Percentiles rank a stretch among this genome's conserved stretches.
Evolutionary conservation across 805 yeast species (phyloP).

Genomic region (Schwanniomyces sp.): DNA sequence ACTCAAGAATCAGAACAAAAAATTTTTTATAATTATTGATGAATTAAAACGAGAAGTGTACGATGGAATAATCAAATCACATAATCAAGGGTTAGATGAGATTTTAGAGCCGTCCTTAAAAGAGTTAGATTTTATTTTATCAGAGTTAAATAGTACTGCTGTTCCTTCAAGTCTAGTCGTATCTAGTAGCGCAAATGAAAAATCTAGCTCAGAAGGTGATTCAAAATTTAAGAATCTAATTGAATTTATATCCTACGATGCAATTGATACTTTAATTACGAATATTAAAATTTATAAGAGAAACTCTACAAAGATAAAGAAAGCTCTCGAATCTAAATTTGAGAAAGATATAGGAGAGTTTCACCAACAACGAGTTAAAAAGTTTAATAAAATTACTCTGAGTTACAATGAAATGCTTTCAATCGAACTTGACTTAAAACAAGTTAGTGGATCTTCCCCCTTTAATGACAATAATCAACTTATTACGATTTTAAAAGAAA

Average conservation of each 20-base stretch:
- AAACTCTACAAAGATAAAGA: conserved; percentile 22
- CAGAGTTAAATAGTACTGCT: conserved; percentile 19
- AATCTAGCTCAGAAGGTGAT: neutral
- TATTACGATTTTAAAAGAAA: conserved; percentile 35
- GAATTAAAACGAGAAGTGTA: conserved; percentile 11
- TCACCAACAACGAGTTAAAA: conserved; percentile 11
- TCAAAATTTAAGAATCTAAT: conserved; percentile 8
- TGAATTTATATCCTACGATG: conserved; percentile 36
- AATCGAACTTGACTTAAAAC: conserved; percentile 12
- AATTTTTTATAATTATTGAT: conserved; percentile 12
- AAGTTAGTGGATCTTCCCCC: conserved; percentile 5
- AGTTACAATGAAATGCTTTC: conserved; percentile 19
- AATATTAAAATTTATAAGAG: conserved; percentile 26
- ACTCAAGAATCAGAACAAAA: conserved; percentile 14
- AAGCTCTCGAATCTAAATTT: conserved; percentile 13
- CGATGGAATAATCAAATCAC: conserved; percentile 4
- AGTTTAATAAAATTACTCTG: conserved; percentile 12
- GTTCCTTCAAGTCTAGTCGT: conserved; percentile 25
- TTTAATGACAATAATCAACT: conserved; percentile 17
- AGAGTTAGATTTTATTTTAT: conserved; percentile 23
- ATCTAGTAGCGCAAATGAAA: neutral
- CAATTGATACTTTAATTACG: conserved; percentile 22
- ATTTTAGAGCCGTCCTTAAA: conserved; percentile 22
- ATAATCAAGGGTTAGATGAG: conserved; percentile 5
- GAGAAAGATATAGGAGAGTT: conserved; percentile 16